Evolutionary conservation across 1,284 basidiomycete genomes (phyloP).

Genomic region (Phellinidium pouzarii): DNA sequence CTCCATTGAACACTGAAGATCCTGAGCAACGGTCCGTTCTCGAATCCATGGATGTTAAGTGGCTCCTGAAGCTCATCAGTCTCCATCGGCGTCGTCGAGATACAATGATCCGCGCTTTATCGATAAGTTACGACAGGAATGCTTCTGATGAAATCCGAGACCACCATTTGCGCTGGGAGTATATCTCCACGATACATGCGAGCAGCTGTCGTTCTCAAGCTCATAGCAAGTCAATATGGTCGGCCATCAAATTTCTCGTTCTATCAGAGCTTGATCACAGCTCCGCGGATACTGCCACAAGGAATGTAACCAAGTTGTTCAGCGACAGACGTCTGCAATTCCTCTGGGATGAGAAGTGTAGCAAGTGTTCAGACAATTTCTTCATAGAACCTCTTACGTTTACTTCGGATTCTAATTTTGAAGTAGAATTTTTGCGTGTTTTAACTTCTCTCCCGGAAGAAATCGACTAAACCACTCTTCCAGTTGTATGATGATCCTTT

Average conservation of each 20-base stretch:
- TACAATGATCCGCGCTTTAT: background rate
- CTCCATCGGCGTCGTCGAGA: constrained; percentile 10
- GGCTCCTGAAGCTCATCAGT: constrained; percentile 7
- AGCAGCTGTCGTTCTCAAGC: constrained; percentile 1
- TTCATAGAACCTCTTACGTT: background rate
- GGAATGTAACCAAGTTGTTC: background rate
- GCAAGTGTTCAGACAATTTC: constrained; percentile 4
- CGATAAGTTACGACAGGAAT: constrained; percentile 4
- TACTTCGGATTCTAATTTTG: no score
- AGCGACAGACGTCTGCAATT: background rate
- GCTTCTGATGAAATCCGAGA: background rate
- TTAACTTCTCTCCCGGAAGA: background rate
- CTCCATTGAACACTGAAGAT: constrained; percentile 6
- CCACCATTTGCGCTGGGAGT: constrained; percentile 5
- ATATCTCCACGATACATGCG: background rate
- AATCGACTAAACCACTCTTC: background rate
- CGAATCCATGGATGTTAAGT: background rate
- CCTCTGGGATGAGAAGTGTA: constrained; percentile 8
- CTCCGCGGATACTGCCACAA: background rate
- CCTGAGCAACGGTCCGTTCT: background rate
- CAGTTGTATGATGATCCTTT: no score
- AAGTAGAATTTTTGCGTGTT: constrained; percentile 8
- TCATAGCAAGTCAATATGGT: background rate
- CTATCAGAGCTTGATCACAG: background rate
- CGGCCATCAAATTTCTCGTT: constrained; percentile 1